Base-by-base conservation (phyloP, 78 protist species). In the slime mould (Dictyostelium discoideum) region DNA sequence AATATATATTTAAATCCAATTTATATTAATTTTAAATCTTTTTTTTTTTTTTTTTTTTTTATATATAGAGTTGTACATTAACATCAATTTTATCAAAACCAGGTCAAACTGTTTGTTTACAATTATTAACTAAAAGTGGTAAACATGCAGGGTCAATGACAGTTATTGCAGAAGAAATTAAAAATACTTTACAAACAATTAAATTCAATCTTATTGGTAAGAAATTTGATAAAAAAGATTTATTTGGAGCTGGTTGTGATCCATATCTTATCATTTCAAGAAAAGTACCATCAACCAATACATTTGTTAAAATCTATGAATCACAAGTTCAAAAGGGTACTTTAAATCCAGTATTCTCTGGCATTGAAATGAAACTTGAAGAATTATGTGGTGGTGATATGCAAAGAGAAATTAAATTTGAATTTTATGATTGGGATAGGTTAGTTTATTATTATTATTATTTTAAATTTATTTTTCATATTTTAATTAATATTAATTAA, bases 361-460 rank as follows among this genome's bases (percentile, higher is more conserved):
- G n/a, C 7, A 11, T 96, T 39, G 6, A 18, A 7, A 90, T 85
- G 22, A 29, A 26, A 46, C 39, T 97, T 22, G 69, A 76, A 44
- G 80, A 54, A 8, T 54, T 95, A n/a, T 50, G 88, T 81, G 72
- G 81, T 84, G 92, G 97, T 39, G 97, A 96, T 73, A 3, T 76
- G 18, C 50, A 39, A 26, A 80, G 87, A 88, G 73, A 32, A 20
- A 11, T 88, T 4, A 50, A 54, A 81, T 77, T 96, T 69, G 76
- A 50, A 16, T 92, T 96, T 82, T 96, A 22, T 63, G 98, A 97
- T 73, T 92, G 73, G 18, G 92, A 97, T 24, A n/a, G 48, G 16
- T 60, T 13, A 60, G 26, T 60, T 48, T 10, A 48, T 32, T 32
- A 32, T 32, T 32, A 48, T 40, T 85, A 37, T 48, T 48, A 48